These are phyloP conservation scores for Scedosporium dehoogii DNA, from an alignment of 2,329 filamentous ascomycete genomes.

Conservation along the genomic window DNA sequence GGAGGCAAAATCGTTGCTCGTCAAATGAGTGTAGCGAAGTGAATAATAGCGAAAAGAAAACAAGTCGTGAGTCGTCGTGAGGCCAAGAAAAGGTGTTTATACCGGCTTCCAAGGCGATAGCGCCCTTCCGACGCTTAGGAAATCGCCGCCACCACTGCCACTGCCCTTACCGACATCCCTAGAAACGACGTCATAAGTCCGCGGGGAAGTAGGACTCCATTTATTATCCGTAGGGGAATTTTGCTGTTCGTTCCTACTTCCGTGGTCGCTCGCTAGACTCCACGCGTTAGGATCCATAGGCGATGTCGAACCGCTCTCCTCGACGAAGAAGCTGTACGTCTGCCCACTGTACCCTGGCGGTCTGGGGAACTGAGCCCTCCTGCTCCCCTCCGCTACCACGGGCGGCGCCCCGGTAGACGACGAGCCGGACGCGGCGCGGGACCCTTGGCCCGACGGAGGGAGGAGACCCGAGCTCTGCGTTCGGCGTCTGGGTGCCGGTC, in stretches of 20 bases:
- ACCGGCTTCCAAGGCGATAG: conserved; percentile 7
- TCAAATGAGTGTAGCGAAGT: not conserved
- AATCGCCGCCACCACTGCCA: not conserved
- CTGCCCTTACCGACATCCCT: not conserved
- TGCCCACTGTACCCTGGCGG: conserved; percentile 17
- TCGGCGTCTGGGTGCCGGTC: conserved; percentile 13
- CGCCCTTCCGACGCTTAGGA: conserved; percentile 3
- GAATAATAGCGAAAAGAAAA: not conserved
- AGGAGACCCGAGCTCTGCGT: conserved; percentile 8
- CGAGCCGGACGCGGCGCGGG: not conserved
- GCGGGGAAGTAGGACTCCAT: not conserved
- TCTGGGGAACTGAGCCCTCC: conserved; percentile 16
- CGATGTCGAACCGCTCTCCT: conserved; percentile 14
- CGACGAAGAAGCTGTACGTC: conserved; percentile 17
- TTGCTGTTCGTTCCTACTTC: conserved; percentile 1
- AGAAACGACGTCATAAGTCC: not conserved
- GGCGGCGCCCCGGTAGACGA: not conserved
- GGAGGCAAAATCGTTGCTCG: not conserved
- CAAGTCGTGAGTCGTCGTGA: not conserved
- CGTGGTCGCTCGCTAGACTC: conserved; percentile 20
- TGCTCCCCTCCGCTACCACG: conserved; percentile 1
- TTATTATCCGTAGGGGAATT: not conserved
- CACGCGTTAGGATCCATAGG: conserved; percentile 15
- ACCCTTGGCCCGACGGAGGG: not conserved
- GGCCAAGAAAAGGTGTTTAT: not conserved